phyloP scores from a whole-genome alignment of 352 stramenopile genomes.

The Saprolegnia diclina region DNA sequence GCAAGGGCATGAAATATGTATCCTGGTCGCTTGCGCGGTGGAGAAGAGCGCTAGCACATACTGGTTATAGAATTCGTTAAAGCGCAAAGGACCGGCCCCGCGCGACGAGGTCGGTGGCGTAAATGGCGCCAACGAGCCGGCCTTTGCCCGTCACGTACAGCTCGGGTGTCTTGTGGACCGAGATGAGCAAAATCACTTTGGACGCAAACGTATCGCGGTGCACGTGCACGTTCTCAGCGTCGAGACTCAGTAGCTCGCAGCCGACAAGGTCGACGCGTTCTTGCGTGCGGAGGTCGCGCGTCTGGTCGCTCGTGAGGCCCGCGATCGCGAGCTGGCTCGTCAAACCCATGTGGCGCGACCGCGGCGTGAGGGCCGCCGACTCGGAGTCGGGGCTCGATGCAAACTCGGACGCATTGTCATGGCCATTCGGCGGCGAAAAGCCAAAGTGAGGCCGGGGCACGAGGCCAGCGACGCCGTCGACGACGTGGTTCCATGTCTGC shows the following conservation, averaged over 20 bases:
- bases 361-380: background rate
- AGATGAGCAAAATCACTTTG: conserved; percentile 72
- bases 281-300: conserved; percentile 29
- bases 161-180: conserved; percentile 67
- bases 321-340: conserved; percentile 31
- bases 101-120: conserved; percentile 59
- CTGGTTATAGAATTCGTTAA: too few species aligned
- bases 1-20: too few species aligned
- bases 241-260: conserved; percentile 52
- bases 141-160: conserved; percentile 68
- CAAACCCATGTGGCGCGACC: conserved; percentile 1
- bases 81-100: conserved; percentile 55
- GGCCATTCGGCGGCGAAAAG: background rate
- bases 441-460: background rate
- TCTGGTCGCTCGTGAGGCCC: conserved; percentile 29
- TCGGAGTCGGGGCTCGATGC: conserved; percentile 11
- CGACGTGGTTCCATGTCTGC: conserved; percentile 50
- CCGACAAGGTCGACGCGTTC: conserved; percentile 50
- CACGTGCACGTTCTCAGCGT: conserved; percentile 63
- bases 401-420: background rate
- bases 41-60: too few species aligned
- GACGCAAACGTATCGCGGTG: conserved; percentile 59
- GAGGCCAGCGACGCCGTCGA: conserved; percentile 23
- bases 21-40: too few species aligned
- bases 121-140: conserved; percentile 64